These are phyloP conservation scores for Bonia amplexicaulis DNA, from an alignment of 176 grass and related monocot species.

Conservation along the genomic window DNA sequence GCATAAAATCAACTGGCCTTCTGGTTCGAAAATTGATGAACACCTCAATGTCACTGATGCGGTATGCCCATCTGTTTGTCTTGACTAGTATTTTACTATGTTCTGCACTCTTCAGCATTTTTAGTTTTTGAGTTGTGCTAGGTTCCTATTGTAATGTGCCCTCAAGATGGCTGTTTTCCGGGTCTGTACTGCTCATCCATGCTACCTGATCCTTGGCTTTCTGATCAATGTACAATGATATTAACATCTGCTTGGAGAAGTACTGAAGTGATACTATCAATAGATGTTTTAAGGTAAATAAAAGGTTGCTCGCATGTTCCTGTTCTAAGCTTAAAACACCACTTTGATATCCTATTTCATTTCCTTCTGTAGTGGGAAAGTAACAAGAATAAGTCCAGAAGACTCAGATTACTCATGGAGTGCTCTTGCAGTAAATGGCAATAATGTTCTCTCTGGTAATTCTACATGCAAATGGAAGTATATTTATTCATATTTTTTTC, in stretches of 20 bases:
- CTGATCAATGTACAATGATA: conserved; percentile 63
- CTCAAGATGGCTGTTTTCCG: conserved; percentile 64
- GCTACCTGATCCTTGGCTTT: conserved; percentile 76
- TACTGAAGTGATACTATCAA: conserved; percentile 62
- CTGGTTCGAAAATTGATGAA: conserved; percentile 35
- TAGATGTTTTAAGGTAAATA: conserved; percentile 72
- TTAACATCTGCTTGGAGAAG: conserved; percentile 79
- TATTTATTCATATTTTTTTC: not conserved
- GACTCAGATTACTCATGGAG: conserved; percentile 74
- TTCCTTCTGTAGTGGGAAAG: conserved; percentile 56
- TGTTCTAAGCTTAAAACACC: not conserved
- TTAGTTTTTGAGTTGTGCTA: conserved; percentile 9
- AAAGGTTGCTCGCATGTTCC: not conserved
- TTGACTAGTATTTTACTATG: not conserved
- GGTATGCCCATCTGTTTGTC: conserved; percentile 32
- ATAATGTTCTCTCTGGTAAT: conserved; percentile 75
- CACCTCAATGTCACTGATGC: conserved; percentile 37
- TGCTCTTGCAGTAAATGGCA: conserved; percentile 58
- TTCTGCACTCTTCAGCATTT: not conserved
- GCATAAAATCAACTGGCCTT: conserved; percentile 51
- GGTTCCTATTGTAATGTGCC: conserved; percentile 78
- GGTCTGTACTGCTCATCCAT: conserved; percentile 74
- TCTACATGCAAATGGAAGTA: not conserved
- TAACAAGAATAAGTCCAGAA: conserved; percentile 54
- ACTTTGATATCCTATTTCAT: not conserved